phyloP scores from a whole-genome alignment of 345 rosid genomes.

The Boechera retrofracta region DNA sequence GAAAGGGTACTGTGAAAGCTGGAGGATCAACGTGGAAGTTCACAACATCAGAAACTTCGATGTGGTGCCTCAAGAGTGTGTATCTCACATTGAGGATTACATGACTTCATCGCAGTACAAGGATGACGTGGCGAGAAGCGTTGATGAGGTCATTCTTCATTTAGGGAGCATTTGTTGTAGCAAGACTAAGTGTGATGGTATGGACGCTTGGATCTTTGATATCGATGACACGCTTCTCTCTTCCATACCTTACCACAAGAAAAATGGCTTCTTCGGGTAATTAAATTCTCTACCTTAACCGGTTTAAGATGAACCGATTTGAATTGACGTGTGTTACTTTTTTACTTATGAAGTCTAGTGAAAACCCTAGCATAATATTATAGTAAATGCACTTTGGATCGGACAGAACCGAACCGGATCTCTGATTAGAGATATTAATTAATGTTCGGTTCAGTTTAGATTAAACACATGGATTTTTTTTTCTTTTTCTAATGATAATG shows the following conservation, averaged over 20 bases:
- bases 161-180: constrained; percentile 55
- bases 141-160: constrained; percentile 59
- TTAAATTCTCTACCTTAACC: neutral
- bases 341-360: neutral
- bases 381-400: neutral
- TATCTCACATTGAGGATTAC: constrained; percentile 54
- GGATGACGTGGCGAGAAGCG: constrained; percentile 54
- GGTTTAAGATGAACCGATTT: constrained; percentile 1
- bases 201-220: constrained; percentile 81
- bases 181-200: constrained; percentile 52
- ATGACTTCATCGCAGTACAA: constrained; percentile 73
- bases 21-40: constrained; percentile 81
- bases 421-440: neutral
- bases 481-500: constrained; percentile 10
- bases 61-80: constrained; percentile 76
- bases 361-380: too few relatives aligned
- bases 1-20: constrained; percentile 69
- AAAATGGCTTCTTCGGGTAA: constrained; percentile 66
- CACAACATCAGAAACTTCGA: constrained; percentile 69
- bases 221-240: constrained; percentile 78
- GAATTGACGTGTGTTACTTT: neutral
- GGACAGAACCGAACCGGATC: neutral
- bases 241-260: constrained; percentile 72
- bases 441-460: neutral
- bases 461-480: neutral